Percentiles rank a stretch among this genome's conserved stretches.
Conservation (phyloP, 306 rosid genomes). For the Bauhinia variegata region DNA sequence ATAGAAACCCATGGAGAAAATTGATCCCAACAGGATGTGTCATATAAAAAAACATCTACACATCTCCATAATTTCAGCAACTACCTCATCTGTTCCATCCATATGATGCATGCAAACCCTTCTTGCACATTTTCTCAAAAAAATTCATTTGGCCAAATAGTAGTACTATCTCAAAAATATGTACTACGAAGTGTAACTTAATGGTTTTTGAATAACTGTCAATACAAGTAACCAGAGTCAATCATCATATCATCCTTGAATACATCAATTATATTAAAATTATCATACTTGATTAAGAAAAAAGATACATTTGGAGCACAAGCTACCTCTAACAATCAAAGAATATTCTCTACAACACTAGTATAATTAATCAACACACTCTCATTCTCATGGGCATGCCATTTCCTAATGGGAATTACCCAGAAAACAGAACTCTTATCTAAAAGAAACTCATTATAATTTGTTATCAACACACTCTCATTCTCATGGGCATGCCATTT, state of each 20-base stretch:
- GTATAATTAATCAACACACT: conserved; percentile 1
- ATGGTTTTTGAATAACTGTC: neutral
- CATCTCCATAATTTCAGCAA: too few relatives aligned
- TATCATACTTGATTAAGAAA: neutral
- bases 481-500: conserved; percentile 18
- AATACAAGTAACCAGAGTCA: neutral
- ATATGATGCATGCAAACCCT: too few relatives aligned
- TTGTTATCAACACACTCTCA: neutral
- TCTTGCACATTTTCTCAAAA: too few relatives aligned
- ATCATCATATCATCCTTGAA: neutral
- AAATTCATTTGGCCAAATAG: too few relatives aligned
- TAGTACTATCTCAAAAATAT: neutral
- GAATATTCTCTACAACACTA: neutral
- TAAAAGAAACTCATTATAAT: neutral
- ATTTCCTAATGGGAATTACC: conserved; percentile 31
- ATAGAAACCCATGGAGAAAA: too few relatives aligned
- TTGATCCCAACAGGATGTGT: too few relatives aligned
- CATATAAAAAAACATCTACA: too few relatives aligned
- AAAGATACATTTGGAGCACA: conserved; percentile 5
- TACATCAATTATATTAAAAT: neutral
- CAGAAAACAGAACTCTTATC: conserved; percentile 3
- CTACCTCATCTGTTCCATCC: too few relatives aligned
- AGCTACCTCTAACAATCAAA: conserved; percentile 14
- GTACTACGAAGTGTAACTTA: neutral
- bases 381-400: conserved; percentile 7